Evolutionary conservation across 2,329 filamentous ascomycete genomes (phyloP), one percentile per base, ranked within the genome.

Genomic region (Nigrograna mackinnonii): DNA sequence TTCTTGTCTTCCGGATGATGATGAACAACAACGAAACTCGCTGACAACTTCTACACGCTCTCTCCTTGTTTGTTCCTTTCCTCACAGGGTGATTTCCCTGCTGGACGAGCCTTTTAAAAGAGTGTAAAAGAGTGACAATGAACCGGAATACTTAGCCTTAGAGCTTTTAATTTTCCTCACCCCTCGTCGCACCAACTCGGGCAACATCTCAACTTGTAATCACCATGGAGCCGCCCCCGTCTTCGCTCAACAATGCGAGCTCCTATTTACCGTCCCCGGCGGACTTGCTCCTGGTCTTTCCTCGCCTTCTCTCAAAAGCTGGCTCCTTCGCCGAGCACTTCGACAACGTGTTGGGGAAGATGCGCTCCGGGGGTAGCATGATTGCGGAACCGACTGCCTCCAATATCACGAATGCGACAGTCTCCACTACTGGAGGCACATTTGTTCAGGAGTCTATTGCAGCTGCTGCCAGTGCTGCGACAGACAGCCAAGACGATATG

Each of bases 231-330:
- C 47, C 46, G 21, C 39, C 47, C 31, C 28, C 54, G 21, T 44
- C 56, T 38, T 52, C 58, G 37, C 47, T 58, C 43, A 41, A 53
- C 35, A 71, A 71, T 50, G 55, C 55, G 46, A 68, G 54, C 35
- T 62, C 62, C n/a, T 67, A 62, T 22, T 49, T 71, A 21, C 85
- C 86, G 2, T 84, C 84, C 9, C 69, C 87, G 14, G 83, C 82
- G 63, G 85, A 89, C 57, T 71, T 91, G 35, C 77, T 89, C 50
- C 76, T 82, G 66, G 85, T 82, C 14, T 79, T 87, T 4, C 87
- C 87, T 37, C 79, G 87, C 44, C 83, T 91, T 60, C 78, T 88
- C 22, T 83, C 79, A 67, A 85, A 82, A 63, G 76, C 86, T 26
- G 82, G 85, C 37, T 82, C 79, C n/a, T 79, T 86, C 54, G 71